A percentile compares a stretch with the other conserved stretches of the same genome.
phyloP scores from a whole-genome alignment of 371 early-diverging fungal genomes.

The Haplosporangium sp. region DNA sequence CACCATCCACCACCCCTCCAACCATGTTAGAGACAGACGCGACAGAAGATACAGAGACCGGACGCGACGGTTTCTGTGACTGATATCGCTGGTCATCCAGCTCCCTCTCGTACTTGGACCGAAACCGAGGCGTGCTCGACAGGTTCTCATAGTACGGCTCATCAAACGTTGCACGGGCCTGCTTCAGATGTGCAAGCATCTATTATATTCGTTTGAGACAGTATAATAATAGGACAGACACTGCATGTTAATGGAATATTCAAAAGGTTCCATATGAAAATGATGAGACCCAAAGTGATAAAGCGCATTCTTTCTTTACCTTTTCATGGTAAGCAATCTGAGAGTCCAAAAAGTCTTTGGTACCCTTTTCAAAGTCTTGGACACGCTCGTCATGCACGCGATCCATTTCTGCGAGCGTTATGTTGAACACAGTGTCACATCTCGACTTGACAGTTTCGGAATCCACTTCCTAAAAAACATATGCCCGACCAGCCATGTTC shows the following conservation, averaged over 20 bases:
- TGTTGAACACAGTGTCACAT: slow-evolving; percentile 61
- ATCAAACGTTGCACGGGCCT: slow-evolving; percentile 55
- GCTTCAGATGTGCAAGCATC: slow-evolving; percentile 56
- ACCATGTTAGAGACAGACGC: slow-evolving; percentile 57
- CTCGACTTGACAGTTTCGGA: slow-evolving; percentile 57
- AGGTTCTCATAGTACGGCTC: slow-evolving; percentile 52
- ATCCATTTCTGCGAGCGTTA: slow-evolving; percentile 58
- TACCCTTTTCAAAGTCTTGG: slow-evolving; percentile 55
- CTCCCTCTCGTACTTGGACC: slow-evolving; percentile 51
- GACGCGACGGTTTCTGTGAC: slow-evolving; percentile 50
- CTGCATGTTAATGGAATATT: too few relatives aligned
- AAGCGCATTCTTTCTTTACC: slow-evolving; percentile 32
- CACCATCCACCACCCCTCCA: slow-evolving; percentile 61
- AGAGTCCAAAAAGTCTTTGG: slow-evolving; percentile 55
- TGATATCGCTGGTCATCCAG: slow-evolving; percentile 52
- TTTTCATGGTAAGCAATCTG: slow-evolving; percentile 59
- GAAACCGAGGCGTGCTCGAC: slow-evolving; percentile 46
- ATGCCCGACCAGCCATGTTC: too few relatives aligned
- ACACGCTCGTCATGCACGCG: slow-evolving; percentile 58
- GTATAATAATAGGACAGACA: neutral
- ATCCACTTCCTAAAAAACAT: slow-evolving; percentile 57
- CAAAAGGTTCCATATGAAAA: too few relatives aligned
- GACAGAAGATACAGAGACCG: slow-evolving; percentile 56
- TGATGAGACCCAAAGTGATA: neutral
- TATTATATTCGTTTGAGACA: neutral